phyloP scores from a whole-genome alignment of 1,139 yeast species.

The Scheffersomyces cryptocercus region DNA sequence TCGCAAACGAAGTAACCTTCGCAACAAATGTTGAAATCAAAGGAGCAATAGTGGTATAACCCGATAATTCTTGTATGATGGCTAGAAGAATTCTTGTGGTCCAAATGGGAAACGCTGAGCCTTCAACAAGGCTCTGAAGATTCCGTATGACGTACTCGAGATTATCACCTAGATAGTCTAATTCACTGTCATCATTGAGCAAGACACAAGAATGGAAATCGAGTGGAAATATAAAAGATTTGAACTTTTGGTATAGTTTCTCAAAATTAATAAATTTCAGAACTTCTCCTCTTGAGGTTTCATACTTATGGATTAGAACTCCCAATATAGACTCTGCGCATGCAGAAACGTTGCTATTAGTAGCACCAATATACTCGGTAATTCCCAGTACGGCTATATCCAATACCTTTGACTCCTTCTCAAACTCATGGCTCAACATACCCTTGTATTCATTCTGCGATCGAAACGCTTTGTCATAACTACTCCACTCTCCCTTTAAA shows the following conservation, averaged over 20 bases:
- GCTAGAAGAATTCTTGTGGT: constrained; percentile 33
- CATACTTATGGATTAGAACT: constrained; percentile 28
- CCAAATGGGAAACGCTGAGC: constrained; percentile 24
- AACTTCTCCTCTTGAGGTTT: constrained; percentile 14
- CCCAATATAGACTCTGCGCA: constrained; percentile 43
- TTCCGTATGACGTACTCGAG: constrained; percentile 14
- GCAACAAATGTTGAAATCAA: constrained; percentile 26
- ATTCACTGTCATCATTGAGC: constrained; percentile 22
- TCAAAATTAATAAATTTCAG: constrained; percentile 19
- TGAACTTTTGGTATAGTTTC: constrained; percentile 10
- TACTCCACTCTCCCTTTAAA: constrained; percentile 17
- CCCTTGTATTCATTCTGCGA: constrained; percentile 11
- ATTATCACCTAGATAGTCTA: constrained; percentile 14
- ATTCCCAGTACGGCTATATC: constrained; percentile 15
- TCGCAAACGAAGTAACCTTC: constrained; percentile 24
- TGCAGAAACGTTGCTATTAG: constrained; percentile 20
- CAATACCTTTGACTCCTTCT: constrained; percentile 11
- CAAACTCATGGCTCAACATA: constrained; percentile 8
- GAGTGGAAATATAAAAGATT: constrained; percentile 28
- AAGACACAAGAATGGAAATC: constrained; percentile 35
- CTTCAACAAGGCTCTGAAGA: constrained; percentile 5
- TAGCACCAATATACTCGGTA: constrained; percentile 6
- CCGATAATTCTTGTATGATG: constrained; percentile 32
- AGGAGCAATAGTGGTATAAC: constrained; percentile 20
- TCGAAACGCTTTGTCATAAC: constrained; percentile 7